Conservation (phyloP, 73 alveolate genomes). For the Tetrahymena malaccensis region DNA sequence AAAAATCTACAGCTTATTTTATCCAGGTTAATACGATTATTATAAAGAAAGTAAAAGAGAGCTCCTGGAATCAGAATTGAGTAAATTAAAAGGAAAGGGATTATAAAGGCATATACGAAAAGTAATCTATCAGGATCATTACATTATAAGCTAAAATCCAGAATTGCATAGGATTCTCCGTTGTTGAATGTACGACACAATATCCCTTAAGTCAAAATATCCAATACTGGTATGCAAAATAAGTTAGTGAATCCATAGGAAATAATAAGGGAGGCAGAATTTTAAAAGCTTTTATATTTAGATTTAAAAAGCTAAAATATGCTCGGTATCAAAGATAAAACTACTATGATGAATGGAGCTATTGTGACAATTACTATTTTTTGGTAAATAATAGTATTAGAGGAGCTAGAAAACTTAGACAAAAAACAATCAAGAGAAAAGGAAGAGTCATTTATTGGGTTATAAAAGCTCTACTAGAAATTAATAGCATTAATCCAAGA, state of each 20-base stretch:
- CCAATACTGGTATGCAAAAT: not conserved
- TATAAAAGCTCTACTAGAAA: not conserved
- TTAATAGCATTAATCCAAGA: not conserved
- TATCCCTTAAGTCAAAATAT: not conserved
- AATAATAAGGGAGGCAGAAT: not conserved
- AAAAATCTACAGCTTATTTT: not conserved
- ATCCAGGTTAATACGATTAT: not conserved
- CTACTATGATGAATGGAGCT: not conserved
- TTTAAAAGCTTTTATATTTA: not conserved
- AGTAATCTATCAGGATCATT: not conserved
- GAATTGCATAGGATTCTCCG: not conserved
- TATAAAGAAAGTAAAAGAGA: not conserved
- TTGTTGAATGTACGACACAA: not conserved
- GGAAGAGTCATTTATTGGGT: not conserved
- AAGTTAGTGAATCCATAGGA: not conserved
- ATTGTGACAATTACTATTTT: not conserved
- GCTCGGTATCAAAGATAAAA: not conserved
- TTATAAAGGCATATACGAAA: not conserved
- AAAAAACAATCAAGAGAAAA: not conserved
- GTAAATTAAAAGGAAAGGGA: not conserved
- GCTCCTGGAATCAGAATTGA: not conserved
- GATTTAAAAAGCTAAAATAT: not conserved
- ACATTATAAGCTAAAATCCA: not conserved
- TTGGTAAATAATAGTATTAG: not conserved
- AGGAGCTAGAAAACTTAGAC: not conserved